These are phyloP conservation scores for Fomitopsis palustris DNA, from an alignment of 1,284 basidiomycete genomes.

Conservation along the genomic window DNA sequence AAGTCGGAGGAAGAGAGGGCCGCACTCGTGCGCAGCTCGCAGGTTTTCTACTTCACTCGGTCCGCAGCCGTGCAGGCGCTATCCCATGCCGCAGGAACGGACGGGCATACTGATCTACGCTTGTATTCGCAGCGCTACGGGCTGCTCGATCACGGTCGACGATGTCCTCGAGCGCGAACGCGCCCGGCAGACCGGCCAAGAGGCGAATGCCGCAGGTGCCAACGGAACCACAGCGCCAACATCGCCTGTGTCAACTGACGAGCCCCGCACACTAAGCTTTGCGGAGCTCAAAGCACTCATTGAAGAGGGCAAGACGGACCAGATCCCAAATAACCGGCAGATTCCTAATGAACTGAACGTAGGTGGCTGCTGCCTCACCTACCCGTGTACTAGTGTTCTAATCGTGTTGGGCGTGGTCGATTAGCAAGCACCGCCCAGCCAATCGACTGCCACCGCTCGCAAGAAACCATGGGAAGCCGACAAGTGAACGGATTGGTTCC, in stretches of 20 bases:
- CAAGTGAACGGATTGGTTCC: neutral
- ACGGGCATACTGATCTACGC: too few species aligned
- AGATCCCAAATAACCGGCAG: conserved; percentile 73
- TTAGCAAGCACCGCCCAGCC: conserved; percentile 38
- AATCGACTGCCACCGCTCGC: conserved; percentile 42
- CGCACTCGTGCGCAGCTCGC: conserved; percentile 47
- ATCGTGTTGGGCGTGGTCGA: neutral
- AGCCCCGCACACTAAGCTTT: conserved; percentile 52
- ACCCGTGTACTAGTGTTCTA: conserved; percentile 1
- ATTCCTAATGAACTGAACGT: conserved; percentile 66
- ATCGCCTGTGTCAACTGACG: neutral
- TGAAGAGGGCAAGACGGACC: conserved; percentile 61
- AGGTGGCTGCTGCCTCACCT: conserved; percentile 22
- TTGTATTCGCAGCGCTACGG: conserved; percentile 16
- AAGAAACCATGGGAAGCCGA: conserved; percentile 67
- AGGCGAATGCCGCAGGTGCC: neutral
- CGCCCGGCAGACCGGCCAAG: neutral
- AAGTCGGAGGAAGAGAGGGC: conserved; percentile 40
- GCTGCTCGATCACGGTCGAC: conserved; percentile 20
- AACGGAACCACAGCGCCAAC: neutral
- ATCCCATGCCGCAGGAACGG: neutral
- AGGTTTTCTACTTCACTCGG: conserved; percentile 74
- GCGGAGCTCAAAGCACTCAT: conserved; percentile 67
- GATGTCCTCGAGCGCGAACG: conserved; percentile 14
- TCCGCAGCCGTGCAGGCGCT: conserved; percentile 27